Evolutionary conservation across 129 eudicot species (phyloP).

Genomic region (Flaveria linearis): DNA sequence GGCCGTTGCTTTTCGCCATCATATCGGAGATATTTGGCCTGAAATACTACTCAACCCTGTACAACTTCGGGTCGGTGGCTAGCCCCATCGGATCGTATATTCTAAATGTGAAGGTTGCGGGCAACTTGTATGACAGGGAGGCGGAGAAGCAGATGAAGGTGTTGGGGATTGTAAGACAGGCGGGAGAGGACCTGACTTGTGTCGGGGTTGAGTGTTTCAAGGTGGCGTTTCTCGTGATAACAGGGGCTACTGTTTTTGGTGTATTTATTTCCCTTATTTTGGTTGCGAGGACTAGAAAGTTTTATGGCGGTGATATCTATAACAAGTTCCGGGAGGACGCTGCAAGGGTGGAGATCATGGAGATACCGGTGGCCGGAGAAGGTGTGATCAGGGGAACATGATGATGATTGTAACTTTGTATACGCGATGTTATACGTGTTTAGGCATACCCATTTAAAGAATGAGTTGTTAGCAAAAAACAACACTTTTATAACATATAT

Average conservation of each 20-base stretch:
- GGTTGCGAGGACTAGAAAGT: constrained; percentile 72
- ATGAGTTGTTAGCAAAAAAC: neutral
- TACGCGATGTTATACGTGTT: neutral
- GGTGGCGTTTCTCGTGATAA: constrained; percentile 64
- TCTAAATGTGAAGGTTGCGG: constrained; percentile 73
- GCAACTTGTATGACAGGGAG: constrained; percentile 70
- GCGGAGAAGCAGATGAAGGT: constrained; percentile 62
- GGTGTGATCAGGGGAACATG: neutral
- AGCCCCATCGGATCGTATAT: constrained; percentile 77
- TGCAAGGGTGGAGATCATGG: constrained; percentile 51
- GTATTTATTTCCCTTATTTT: constrained; percentile 58
- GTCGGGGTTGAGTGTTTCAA: constrained; percentile 61
- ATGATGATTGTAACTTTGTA: constrained; percentile 2
- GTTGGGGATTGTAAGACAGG: constrained; percentile 40
- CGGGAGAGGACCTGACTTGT: constrained; percentile 62
- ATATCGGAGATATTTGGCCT: constrained; percentile 85
- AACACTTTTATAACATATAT: neutral
- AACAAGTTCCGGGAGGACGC: constrained; percentile 68
- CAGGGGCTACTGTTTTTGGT: constrained; percentile 60
- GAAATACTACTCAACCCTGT: constrained; percentile 80
- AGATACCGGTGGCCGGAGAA: constrained; percentile 38
- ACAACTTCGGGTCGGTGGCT: constrained; percentile 84
- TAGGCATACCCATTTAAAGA: neutral
- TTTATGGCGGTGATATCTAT: constrained; percentile 77
- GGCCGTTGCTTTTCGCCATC: constrained; percentile 92